Evolutionary conservation across 345 rosid genomes (phyloP).

Genomic region (Erodium maritimum): DNA sequence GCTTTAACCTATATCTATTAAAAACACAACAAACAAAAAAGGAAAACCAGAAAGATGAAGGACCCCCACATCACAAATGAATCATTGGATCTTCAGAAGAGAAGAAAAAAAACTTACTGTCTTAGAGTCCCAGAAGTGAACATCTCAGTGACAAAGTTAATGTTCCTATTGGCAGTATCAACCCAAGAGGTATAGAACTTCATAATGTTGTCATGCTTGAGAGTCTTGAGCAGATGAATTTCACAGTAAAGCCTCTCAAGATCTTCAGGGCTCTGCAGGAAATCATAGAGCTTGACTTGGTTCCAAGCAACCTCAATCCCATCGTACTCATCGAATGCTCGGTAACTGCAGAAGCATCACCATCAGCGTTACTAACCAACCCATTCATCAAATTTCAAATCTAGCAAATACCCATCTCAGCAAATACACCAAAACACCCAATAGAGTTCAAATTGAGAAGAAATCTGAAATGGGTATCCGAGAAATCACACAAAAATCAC

Average conservation of each 20-base stretch:
- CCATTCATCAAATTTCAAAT: slow-evolving; percentile 11
- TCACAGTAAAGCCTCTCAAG: slow-evolving; percentile 90
- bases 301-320: slow-evolving; percentile 99
- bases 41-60: background rate
- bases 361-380: slow-evolving; percentile 14
- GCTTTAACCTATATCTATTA: slow-evolving; percentile 66
- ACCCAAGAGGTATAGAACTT: slow-evolving; percentile 91
- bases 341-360: slow-evolving; percentile 47
- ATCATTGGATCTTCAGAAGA: background rate
- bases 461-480: slow-evolving; percentile 2
- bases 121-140: slow-evolving; percentile 91
- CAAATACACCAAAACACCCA: slow-evolving; percentile 9
- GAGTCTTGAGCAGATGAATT: slow-evolving; percentile 86
- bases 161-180: slow-evolving; percentile 65
- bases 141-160: slow-evolving; percentile 90
- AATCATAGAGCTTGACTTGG: slow-evolving; percentile 90
- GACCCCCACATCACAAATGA: slow-evolving; percentile 4
- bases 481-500: slow-evolving; percentile 1
- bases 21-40: slow-evolving; percentile 4
- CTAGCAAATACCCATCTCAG: slow-evolving; percentile 13
- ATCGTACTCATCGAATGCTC: slow-evolving; percentile 85
- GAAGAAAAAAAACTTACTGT: slow-evolving; percentile 39
- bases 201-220: slow-evolving; percentile 86
- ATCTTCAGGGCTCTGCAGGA: slow-evolving; percentile 84
- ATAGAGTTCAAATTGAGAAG: slow-evolving; percentile 9